Base-by-base conservation (phyloP, 805 yeast species). In the Wickerhamomyces canadensis region DNA sequence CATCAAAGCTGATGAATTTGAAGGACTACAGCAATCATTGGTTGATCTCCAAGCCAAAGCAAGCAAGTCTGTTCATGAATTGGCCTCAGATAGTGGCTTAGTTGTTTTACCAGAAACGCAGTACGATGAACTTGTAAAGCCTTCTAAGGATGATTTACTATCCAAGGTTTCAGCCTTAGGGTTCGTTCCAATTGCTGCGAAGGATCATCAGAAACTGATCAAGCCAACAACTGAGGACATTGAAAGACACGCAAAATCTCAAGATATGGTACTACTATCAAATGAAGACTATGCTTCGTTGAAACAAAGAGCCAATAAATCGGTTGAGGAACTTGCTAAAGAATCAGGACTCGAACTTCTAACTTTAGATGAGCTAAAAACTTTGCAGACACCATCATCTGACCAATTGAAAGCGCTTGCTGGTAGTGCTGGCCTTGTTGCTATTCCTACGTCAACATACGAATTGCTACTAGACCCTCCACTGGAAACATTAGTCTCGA, bases 21-120 rank as follows among this genome's bases (percentile, higher is more conserved):
- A 26, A 12, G 38, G 31, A 14, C 28, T 32, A 5, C 43, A 44
- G 19, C n/a, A n/a, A n/a, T n/a, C 45, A 25, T 15, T 40, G 2
- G 15, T 22, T 5, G 23, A 23, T 12, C 27, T 43, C 31, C 42
- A 30, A 40, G 27, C 24, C 27, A 38, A 17, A 13, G 31, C 47
- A 3, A 16, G 33, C 13, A 44, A 42, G 21, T 21, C 46, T 6
- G 15, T 40, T 27, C 34, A 35, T 9, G 37, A 28, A 8, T 19
- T 41, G 5, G 47, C 47, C 4, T 19, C 28, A 10, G 47, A 41
- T 21, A 35, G 34, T 8, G 33, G 30, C 13, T 31, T 37, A 28
- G 42, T 50, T 19, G 26, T 47, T 9, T 19, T 53, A 21, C 17
- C 54, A 3, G 30, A 40, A n/a, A 38, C 37, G 2, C 55, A 45